phyloP scores from a whole-genome alignment of 176 grass and related monocot species.

The Themeda triandra region DNA sequence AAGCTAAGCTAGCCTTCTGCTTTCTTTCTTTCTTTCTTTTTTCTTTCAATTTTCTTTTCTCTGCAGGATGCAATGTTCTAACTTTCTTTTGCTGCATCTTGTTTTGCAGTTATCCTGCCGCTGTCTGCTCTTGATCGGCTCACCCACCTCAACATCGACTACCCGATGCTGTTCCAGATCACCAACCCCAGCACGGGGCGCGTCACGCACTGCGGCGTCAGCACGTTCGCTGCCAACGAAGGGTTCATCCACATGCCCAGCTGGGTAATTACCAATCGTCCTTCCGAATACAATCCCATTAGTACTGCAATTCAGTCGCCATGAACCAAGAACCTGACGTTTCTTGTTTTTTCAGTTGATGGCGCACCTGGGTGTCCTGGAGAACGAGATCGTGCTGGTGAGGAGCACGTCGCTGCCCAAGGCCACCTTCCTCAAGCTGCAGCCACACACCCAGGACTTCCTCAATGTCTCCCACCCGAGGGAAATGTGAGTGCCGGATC shows the following conservation, averaged over 20 bases:
- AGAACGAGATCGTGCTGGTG: conserved; percentile 51
- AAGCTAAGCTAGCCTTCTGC: neutral
- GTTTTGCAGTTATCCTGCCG: conserved; percentile 65
- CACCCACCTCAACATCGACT: conserved; percentile 25
- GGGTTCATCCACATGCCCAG: conserved; percentile 77
- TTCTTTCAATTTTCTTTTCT: too few species aligned
- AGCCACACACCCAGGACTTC: conserved; percentile 65
- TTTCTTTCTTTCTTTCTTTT: too few species aligned
- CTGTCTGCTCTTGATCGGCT: conserved; percentile 67
- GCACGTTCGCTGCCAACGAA: conserved; percentile 71
- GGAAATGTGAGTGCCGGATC: conserved; percentile 45
- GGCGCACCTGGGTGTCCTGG: conserved; percentile 48
- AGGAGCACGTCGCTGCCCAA: conserved; percentile 54
- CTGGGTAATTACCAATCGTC: conserved; percentile 22
- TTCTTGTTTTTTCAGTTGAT: conserved; percentile 41
- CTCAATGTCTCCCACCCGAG: conserved; percentile 30
- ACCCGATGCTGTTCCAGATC: conserved; percentile 66
- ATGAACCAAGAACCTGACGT: neutral
- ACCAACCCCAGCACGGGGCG: conserved; percentile 30
- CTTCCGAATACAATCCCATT: neutral
- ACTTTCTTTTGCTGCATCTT: neutral
- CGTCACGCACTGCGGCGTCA: conserved; percentile 57
- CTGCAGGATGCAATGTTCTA: neutral
- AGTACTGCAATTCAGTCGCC: neutral
- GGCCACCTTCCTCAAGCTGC: conserved; percentile 72